Conservation (phyloP, 768 basidiomycete species). For the Gelatoporia subvermispora region DNA sequence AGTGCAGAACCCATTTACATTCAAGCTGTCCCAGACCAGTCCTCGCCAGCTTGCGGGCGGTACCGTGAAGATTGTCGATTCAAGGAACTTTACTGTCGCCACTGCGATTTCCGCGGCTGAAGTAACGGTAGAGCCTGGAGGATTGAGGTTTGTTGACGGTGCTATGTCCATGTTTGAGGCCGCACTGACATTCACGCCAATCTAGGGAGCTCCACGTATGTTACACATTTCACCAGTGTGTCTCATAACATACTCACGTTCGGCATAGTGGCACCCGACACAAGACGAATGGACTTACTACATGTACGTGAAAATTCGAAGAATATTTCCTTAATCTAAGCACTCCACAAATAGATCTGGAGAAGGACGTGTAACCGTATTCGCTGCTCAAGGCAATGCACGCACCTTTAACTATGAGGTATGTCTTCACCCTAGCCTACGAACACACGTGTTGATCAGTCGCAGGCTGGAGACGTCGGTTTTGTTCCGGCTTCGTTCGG, state of each 20-base stretch:
- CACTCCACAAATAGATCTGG: slow-evolving; percentile 22
- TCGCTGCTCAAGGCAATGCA: slow-evolving; percentile 47
- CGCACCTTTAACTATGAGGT: slow-evolving; percentile 56
- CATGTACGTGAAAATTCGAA: slow-evolving; percentile 10
- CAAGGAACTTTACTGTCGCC: slow-evolving; percentile 46
- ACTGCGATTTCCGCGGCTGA: slow-evolving; percentile 53
- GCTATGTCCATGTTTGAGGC: not conserved
- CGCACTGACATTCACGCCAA: not conserved
- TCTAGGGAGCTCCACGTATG: slow-evolving; percentile 42
- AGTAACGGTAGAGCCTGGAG: slow-evolving; percentile 55
- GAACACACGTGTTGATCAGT: not conserved
- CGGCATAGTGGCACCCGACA: slow-evolving; percentile 45
- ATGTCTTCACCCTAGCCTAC: not conserved
- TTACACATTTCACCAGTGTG: not conserved
- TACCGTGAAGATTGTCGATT: slow-evolving; percentile 56
- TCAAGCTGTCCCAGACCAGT: slow-evolving; percentile 44
- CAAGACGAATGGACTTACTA: slow-evolving; percentile 43
- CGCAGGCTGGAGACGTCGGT: slow-evolving; percentile 28
- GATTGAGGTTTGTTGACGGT: slow-evolving; percentile 41
- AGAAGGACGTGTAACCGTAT: slow-evolving; percentile 48
- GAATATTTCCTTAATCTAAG: slow-evolving; percentile 18
- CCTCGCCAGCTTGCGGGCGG: slow-evolving; percentile 46
- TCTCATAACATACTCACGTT: not conserved
- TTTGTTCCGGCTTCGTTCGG: slow-evolving; percentile 54
- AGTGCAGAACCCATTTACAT: slow-evolving; percentile 48